Base-by-base conservation (phyloP, 2,329 filamentous ascomycete genomes). In the Paraphoma chrysanthemicola region DNA sequence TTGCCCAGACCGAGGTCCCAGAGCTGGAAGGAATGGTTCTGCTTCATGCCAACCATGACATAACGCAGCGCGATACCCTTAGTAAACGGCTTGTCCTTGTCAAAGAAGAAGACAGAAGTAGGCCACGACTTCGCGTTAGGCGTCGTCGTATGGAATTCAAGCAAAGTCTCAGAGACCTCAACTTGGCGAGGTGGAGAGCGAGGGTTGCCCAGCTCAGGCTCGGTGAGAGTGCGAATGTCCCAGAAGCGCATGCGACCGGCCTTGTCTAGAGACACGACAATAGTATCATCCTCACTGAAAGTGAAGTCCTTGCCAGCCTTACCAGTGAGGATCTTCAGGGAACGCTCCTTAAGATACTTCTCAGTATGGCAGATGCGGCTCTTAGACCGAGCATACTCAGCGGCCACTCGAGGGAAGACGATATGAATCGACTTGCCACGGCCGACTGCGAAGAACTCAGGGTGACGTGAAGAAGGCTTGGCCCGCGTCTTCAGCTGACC, bases 281-380 rank as follows among this genome's bases (percentile, higher is more conserved):
- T 89, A 1, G 90, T 91, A 76, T 99, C 95, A 76, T 99, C 95
- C 76, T 96, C 93, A 77, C 94, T 97, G 79, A 99, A 99, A 45
- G 89, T 90, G 75, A 99, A 99, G 76, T 99, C 95, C 78, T 99
- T 99, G 62, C 93, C 95, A 64, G 95, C 94, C 82, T 99, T 99
- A 67, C 94, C 95, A 60, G 93, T 98, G 67, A 94, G 92, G 78
- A 99, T 97, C 79, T 93, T 96, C 63, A 98, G 82, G 47, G 91
- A 91, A 71, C 91, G 93, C 73, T 97, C 90, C 72, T 89, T 89
- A 64, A 95, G 86, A 62, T 96, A 92, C 71, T 88, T 90, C 74
- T 97, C 93, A 0, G 91, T 95, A 73, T 97, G 91, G 59, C 97
- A 92, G 39, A 82, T 81, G 46, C 85, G 83, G 57, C 83, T 82